Evolutionary conservation across 352 stramenopile species (phyloP).

Genomic region (Pythium sukuiense): DNA sequence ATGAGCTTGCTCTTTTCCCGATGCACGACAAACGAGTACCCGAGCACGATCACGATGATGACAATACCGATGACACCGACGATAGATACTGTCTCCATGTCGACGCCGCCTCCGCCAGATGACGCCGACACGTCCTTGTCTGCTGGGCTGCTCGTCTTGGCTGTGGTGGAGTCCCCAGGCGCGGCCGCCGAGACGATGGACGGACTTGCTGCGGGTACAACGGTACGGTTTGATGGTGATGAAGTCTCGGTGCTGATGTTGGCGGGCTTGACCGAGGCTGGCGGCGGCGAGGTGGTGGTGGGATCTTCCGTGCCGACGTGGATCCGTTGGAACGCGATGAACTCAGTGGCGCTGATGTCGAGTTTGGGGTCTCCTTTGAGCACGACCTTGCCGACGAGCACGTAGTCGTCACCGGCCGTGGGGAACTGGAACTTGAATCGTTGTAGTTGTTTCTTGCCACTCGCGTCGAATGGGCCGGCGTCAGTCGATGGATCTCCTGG

Average conservation of each 20-base stretch:
- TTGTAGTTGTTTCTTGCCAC: slow-evolving; percentile 49
- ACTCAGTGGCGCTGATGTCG: slow-evolving; percentile 54
- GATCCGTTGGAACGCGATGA: slow-evolving; percentile 44
- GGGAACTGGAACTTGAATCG: slow-evolving; percentile 51
- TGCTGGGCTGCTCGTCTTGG: neutral
- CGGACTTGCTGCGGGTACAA: neutral
- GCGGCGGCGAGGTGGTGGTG: neutral
- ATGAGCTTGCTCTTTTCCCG: slow-evolving; percentile 13
- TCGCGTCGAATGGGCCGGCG: slow-evolving; percentile 41
- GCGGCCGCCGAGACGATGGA: neutral
- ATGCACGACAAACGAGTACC: slow-evolving; percentile 10
- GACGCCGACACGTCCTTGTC: neutral
- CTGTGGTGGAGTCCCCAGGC: neutral
- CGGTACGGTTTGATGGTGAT: no score
- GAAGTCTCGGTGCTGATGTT: neutral
- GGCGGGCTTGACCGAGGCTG: slow-evolving; percentile 2
- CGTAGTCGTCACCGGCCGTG: slow-evolving; percentile 45
- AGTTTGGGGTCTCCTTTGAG: slow-evolving; percentile 46
- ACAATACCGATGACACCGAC: slow-evolving; percentile 9
- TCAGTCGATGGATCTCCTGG: slow-evolving; percentile 35
- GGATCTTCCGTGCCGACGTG: neutral
- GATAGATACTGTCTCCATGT: slow-evolving; percentile 12
- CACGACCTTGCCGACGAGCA: slow-evolving; percentile 59
- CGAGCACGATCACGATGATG: slow-evolving; percentile 10
- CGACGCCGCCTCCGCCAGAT: neutral